These are phyloP conservation scores for Lactifluus subvellereus DNA, from an alignment of 768 basidiomycete genomes.

Conservation along the genomic window DNA sequence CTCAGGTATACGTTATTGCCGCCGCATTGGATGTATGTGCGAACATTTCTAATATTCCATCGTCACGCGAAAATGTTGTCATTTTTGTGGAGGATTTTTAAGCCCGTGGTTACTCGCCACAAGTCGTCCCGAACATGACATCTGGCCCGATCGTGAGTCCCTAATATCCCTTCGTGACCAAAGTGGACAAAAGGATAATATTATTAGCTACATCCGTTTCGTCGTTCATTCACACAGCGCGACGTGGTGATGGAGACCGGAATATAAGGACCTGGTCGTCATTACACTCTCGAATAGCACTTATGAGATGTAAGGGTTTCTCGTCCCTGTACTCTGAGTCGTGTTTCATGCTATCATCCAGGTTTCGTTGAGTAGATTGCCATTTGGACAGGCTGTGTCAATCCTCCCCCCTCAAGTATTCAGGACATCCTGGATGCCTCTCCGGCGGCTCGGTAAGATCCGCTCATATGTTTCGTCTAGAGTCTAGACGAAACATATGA, in stretches of 20 bases:
- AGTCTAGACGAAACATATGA: not conserved
- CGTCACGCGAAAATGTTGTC: not conserved
- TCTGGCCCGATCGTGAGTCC: not conserved
- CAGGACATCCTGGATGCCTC: not conserved
- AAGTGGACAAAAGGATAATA: not conserved
- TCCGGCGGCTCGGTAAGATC: not conserved
- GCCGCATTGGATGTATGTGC: too few species aligned
- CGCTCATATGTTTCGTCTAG: not conserved
- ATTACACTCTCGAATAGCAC: not conserved
- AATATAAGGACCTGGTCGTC: not conserved
- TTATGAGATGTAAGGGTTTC: not conserved
- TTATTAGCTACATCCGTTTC: not conserved
- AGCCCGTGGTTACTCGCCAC: not conserved
- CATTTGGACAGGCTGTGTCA: not conserved
- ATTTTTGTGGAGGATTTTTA: not conserved
- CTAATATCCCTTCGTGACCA: not conserved
- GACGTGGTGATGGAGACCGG: not conserved
- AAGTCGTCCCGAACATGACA: too few species aligned
- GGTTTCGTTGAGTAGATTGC: not conserved
- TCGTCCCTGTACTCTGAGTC: not conserved
- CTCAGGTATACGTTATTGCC: too few species aligned
- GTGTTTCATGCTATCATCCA: not conserved
- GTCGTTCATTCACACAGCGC: not conserved
- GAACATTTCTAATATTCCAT: too few species aligned
- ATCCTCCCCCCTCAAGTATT: not conserved